These are phyloP conservation scores for Colletotrichum zoysiae DNA, from an alignment of 2,329 filamentous ascomycete species.

Conservation along the genomic window DNA sequence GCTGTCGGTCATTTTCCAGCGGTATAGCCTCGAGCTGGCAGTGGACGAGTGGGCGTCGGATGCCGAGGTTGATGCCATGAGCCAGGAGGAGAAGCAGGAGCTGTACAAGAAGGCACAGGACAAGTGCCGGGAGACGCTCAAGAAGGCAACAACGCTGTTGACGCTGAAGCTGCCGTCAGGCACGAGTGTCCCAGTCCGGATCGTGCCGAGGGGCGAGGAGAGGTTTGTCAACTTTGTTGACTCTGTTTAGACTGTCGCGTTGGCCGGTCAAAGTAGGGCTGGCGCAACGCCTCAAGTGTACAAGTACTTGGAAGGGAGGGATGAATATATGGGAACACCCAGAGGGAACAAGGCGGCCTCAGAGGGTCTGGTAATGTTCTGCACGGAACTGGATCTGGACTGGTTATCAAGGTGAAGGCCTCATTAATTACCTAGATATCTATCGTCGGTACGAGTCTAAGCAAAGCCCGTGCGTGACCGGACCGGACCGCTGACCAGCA, in stretches of 20 bases:
- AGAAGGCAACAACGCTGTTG: constrained; percentile 71
- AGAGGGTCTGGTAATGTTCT: neutral
- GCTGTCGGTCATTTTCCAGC: constrained; percentile 66
- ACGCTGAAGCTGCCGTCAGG: constrained; percentile 78
- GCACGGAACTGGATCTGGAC: neutral
- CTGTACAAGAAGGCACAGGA: constrained; percentile 73
- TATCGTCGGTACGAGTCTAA: too few relatives aligned
- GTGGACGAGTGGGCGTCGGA: constrained; percentile 70
- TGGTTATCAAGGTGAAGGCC: neutral
- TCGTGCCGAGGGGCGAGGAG: constrained; percentile 78
- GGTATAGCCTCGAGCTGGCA: constrained; percentile 77
- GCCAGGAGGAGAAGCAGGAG: constrained; percentile 56
- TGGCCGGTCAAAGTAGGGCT: neutral
- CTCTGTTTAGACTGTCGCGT: constrained; percentile 12
- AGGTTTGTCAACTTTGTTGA: constrained; percentile 67
- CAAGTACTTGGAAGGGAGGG: neutral
- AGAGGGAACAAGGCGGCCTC: neutral
- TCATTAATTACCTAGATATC: neutral
- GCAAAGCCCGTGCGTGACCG: neutral
- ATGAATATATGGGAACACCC: constrained; percentile 13
- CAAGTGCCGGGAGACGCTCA: constrained; percentile 65
- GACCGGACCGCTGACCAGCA: neutral
- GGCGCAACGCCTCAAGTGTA: neutral
- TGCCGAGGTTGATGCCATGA: constrained; percentile 67
- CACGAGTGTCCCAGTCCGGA: constrained; percentile 72